Evolutionary conservation across 768 basidiomycete species (phyloP).

Genomic region (Trametes elegans): DNA sequence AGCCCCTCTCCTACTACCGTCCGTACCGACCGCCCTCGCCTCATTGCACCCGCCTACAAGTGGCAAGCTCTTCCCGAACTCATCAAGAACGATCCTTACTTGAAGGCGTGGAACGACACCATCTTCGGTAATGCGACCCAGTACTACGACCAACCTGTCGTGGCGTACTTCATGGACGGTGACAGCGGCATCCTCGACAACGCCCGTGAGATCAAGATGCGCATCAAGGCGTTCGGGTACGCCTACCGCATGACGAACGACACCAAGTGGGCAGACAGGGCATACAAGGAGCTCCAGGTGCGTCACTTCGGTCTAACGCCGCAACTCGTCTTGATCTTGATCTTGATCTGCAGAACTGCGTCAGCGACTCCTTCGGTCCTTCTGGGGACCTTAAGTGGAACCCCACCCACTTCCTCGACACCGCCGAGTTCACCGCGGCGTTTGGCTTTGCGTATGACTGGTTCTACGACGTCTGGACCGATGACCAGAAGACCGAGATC

Average conservation of each 20-base stretch:
- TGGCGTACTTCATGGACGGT: constrained; percentile 73
- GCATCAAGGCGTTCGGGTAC: constrained; percentile 91
- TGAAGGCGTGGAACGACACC: constrained; percentile 84
- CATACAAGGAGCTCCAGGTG: constrained; percentile 82
- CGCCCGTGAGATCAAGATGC: constrained; percentile 84
- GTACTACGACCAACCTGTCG: constrained; percentile 63
- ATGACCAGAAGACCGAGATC: constrained; percentile 68
- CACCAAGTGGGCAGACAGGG: constrained; percentile 86
- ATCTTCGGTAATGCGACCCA: constrained; percentile 86
- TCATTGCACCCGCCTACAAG: constrained; percentile 90
- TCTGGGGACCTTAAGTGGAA: constrained; percentile 75
- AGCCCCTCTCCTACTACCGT: constrained; percentile 58
- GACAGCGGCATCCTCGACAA: constrained; percentile 90
- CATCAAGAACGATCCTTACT: constrained; percentile 82
- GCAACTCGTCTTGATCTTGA: neutral
- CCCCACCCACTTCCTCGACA: constrained; percentile 85
- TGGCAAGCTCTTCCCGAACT: constrained; percentile 80
- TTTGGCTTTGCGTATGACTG: constrained; percentile 96
- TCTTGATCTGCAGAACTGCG: constrained; percentile 56
- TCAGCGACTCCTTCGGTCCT: constrained; percentile 62
- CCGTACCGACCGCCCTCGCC: constrained; percentile 80
- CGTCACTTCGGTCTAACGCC: constrained; percentile 25
- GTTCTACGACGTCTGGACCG: constrained; percentile 83
- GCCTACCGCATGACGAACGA: constrained; percentile 90
- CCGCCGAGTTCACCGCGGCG: constrained; percentile 85